Evolutionary conservation across 1,284 basidiomycete species (phyloP).

Genomic region (Ustilago shanxiensis): DNA sequence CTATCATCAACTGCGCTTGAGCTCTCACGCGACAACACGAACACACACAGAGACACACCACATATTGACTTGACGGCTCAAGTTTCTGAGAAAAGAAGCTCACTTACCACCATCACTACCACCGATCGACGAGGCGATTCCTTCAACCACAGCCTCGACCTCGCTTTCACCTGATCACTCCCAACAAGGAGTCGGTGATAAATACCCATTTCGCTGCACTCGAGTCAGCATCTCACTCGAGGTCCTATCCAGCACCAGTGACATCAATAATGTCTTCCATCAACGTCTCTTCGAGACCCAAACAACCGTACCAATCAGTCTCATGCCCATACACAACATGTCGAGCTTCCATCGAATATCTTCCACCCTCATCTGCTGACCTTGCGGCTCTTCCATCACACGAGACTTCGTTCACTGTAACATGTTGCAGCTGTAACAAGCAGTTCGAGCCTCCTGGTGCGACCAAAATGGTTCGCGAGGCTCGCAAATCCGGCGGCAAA

Average conservation of each 20-base stretch:
- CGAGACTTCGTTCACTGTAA: conserved; percentile 66
- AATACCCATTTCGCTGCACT: too few relatives aligned
- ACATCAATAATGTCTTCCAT: conserved; percentile 33
- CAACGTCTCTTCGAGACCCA: conserved; percentile 59
- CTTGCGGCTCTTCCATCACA: conserved; percentile 47
- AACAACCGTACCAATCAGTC: conserved; percentile 59
- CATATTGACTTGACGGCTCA: not conserved
- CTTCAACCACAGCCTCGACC: too few relatives aligned
- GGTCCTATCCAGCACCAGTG: too few relatives aligned
- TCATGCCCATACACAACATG: conserved; percentile 66
- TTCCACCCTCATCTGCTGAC: conserved; percentile 45
- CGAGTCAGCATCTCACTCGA: too few relatives aligned
- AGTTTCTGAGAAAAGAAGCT: not conserved
- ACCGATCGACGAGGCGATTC: too few relatives aligned
- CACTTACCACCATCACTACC: not conserved
- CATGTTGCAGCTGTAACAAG: conserved; percentile 62
- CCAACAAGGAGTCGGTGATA: too few relatives aligned
- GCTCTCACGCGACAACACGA: conserved; percentile 26
- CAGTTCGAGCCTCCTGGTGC: conserved; percentile 68
- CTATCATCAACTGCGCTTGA: not conserved
- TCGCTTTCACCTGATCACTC: too few relatives aligned
- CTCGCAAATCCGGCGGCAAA: conserved; percentile 48
- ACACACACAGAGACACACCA: not conserved
- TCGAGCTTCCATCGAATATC: conserved; percentile 64
- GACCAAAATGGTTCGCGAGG: conserved; percentile 60